phyloP scores from a whole-genome alignment of 2,329 filamentous ascomycete species.

The Trichoderma sp. region DNA sequence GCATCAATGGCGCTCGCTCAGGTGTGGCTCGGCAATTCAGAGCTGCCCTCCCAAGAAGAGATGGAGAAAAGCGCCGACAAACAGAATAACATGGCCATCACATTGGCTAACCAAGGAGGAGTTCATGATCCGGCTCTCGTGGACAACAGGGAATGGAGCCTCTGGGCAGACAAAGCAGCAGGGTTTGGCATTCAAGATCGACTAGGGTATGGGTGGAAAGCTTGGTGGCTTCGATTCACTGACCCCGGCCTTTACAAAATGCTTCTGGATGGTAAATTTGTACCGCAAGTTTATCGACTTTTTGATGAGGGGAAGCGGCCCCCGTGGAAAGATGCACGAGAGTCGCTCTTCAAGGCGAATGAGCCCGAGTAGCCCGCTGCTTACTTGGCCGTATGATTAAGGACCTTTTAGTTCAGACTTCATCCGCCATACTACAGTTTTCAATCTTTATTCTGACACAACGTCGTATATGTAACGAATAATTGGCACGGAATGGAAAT shows the following conservation, averaged over 20 bases:
- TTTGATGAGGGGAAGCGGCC: constrained; percentile 33
- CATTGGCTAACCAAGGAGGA: constrained; percentile 30
- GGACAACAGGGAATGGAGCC: constrained; percentile 32
- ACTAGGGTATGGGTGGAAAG: constrained; percentile 45
- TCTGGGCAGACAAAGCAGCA: constrained; percentile 40
- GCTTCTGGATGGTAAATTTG: constrained; percentile 36
- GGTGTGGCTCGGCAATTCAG: constrained; percentile 34
- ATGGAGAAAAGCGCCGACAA: constrained; percentile 40
- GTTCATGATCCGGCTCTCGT: constrained; percentile 33
- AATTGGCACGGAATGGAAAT: too few relatives aligned
- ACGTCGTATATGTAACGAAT: too few relatives aligned
- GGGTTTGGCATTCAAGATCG: constrained; percentile 46
- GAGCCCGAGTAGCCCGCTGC: neutral
- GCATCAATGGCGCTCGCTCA: constrained; percentile 42
- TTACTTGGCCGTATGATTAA: neutral
- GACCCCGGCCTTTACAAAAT: constrained; percentile 44
- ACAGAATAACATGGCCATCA: constrained; percentile 29
- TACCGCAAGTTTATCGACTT: constrained; percentile 32
- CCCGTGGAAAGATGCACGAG: constrained; percentile 30
- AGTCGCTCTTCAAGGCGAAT: neutral
- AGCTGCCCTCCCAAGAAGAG: constrained; percentile 40
- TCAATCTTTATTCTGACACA: too few relatives aligned
- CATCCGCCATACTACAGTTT: neutral
- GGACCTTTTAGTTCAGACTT: neutral
- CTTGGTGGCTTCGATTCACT: constrained; percentile 47